Percentiles rank a stretch among this genome's conserved stretches.
These are phyloP conservation scores for Sporothrix euskadiensis DNA, from an alignment of 2,329 filamentous ascomycete genomes.

Conservation along the genomic window DNA sequence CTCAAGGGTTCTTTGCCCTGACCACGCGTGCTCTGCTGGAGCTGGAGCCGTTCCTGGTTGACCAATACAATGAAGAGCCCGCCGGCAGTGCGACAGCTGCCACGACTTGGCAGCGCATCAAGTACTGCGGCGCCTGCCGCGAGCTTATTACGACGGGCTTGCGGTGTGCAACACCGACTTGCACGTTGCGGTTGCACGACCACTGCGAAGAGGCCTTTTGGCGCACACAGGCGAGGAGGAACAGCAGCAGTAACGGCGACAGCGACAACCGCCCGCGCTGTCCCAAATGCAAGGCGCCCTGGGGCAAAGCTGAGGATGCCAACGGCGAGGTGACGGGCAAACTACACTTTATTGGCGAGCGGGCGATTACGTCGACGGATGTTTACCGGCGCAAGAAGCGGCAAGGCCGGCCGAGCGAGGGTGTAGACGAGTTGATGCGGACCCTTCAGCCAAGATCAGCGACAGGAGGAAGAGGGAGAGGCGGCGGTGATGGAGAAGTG, in stretches of 20 bases:
- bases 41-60: constrained; percentile 78
- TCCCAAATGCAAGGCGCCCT: constrained; percentile 58
- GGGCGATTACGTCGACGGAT: constrained; percentile 56
- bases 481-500: constrained; percentile 34
- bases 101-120: constrained; percentile 71
- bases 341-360: constrained; percentile 56
- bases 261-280: constrained; percentile 63
- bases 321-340: constrained; percentile 7
- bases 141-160: constrained; percentile 85
- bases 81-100: constrained; percentile 50
- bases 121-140: constrained; percentile 83
- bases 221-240: constrained; percentile 49
- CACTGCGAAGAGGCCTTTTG: constrained; percentile 75
- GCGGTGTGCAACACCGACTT: constrained; percentile 69
- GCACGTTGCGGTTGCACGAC: constrained; percentile 71
- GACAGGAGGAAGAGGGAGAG: constrained; percentile 1
- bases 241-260: constrained; percentile 47
- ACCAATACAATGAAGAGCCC: constrained; percentile 77
- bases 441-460: constrained; percentile 27
- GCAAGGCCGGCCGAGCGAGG: constrained; percentile 41
- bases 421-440: constrained; percentile 42
- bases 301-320: constrained; percentile 41
- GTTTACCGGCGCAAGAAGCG: constrained; percentile 50
- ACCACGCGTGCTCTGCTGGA: constrained; percentile 81
- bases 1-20: constrained; percentile 70